These are phyloP conservation scores for Amanita molliuscula DNA, from an alignment of 768 basidiomycete genomes.

Conservation along the genomic window DNA sequence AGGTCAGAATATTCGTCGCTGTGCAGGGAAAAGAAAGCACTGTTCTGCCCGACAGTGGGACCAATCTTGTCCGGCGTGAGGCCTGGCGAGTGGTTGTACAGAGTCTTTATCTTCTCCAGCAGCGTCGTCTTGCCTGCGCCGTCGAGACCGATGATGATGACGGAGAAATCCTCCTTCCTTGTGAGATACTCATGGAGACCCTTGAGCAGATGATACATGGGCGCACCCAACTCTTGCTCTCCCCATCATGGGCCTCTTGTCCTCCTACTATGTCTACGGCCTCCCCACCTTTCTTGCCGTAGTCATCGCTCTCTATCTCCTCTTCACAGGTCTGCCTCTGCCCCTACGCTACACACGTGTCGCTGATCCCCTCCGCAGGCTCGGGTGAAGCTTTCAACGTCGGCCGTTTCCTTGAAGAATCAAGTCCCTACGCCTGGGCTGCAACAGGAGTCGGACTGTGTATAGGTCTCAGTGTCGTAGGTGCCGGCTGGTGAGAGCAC, in stretches of 20 bases:
- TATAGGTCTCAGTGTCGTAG: conserved; percentile 87
- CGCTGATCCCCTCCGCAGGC: conserved; percentile 27
- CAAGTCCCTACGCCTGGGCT: conserved; percentile 90
- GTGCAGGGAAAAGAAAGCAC: conserved; percentile 28
- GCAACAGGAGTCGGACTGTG: conserved; percentile 86
- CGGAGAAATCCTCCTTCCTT: conserved; percentile 84
- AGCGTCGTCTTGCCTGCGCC: conserved; percentile 90
- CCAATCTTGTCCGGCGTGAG: conserved; percentile 90
- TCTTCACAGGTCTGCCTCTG: conserved; percentile 67
- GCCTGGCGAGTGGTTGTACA: conserved; percentile 80
- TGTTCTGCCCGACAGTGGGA: conserved; percentile 97
- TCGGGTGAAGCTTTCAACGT: conserved; percentile 91
- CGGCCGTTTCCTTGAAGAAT: conserved; percentile 88
- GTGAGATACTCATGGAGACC: conserved; percentile 88
- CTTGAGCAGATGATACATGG: conserved; percentile 91
- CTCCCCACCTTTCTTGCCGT: conserved; percentile 53
- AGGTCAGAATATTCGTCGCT: neutral
- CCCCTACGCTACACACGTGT: neutral
- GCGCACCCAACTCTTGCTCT: conserved; percentile 14
- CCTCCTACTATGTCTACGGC: conserved; percentile 56
- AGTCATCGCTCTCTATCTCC: conserved; percentile 72
- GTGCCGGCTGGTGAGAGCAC: conserved; percentile 81
- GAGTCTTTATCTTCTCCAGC: conserved; percentile 88
- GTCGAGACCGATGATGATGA: conserved; percentile 90
- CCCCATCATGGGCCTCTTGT: conserved; percentile 34